Percentiles rank a stretch among this genome's conserved stretches.
Conservation (phyloP, 2,329 filamentous ascomycete species). For the Hypocreales sp. region DNA sequence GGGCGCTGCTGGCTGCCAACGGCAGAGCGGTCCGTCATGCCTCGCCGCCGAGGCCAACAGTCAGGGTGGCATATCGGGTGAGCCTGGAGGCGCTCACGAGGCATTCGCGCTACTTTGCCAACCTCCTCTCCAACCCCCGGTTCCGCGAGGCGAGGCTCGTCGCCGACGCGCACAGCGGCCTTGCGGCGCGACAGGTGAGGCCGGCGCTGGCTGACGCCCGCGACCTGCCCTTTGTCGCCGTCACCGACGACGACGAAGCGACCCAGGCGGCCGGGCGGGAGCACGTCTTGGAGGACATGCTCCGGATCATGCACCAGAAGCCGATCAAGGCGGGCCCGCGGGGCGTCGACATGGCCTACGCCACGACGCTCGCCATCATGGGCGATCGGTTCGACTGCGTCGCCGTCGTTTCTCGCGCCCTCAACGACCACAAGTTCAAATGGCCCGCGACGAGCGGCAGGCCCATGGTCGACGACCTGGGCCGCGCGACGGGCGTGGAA, state of each 20-base stretch:
- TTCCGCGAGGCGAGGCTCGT: constrained; percentile 49
- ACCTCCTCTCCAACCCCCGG: constrained; percentile 44
- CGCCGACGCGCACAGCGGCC: constrained; percentile 28
- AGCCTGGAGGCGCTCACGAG: constrained; percentile 37
- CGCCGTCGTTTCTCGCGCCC: constrained; percentile 34
- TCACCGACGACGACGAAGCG: constrained; percentile 54
- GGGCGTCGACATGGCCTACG: constrained; percentile 38
- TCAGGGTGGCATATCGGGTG: constrained; percentile 42
- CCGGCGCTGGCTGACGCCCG: constrained; percentile 29
- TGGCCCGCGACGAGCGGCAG: constrained; percentile 33
- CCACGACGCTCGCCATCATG: constrained; percentile 52
- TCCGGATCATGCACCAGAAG: constrained; percentile 47
- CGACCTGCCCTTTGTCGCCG: constrained; percentile 46
- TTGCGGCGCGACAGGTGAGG: constrained; percentile 30
- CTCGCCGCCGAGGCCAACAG: constrained; percentile 16
- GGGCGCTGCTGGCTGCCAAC: constrained; percentile 16
- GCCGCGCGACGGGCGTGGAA: constrained; percentile 33
- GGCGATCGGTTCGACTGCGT: constrained; percentile 61
- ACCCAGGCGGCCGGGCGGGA: constrained; percentile 45
- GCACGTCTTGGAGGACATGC: constrained; percentile 48
- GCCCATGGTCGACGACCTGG: constrained; percentile 18
- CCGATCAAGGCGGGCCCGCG: constrained; percentile 19
- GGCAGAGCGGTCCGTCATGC: constrained; percentile 13
- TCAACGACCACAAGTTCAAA: constrained; percentile 36
- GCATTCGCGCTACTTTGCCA: constrained; percentile 55